Evolutionary conservation across 768 basidiomycete species (phyloP).

Genomic region (Lactarius sanguifluus): DNA sequence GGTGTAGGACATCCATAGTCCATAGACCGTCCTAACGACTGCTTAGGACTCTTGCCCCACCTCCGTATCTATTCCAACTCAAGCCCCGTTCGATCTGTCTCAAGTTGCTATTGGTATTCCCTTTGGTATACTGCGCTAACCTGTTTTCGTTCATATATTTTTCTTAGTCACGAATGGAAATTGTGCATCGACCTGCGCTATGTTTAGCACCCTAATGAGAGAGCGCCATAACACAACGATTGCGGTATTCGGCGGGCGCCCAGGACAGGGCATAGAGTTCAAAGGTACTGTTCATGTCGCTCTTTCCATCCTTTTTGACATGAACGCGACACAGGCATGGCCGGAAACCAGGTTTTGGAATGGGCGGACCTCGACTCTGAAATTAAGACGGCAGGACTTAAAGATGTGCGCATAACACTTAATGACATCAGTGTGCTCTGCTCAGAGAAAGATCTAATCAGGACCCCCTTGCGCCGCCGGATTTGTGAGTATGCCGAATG

Average conservation of each 20-base stretch:
- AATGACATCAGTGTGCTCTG: neutral
- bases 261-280: constrained; percentile 47
- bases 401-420: constrained; percentile 32
- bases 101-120: constrained; percentile 26
- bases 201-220: constrained; percentile 56
- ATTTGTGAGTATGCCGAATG: constrained; percentile 35
- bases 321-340: constrained; percentile 32
- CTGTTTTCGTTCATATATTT: neutral
- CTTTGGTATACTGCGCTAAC: neutral
- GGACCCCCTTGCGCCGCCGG: constrained; percentile 42
- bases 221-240: constrained; percentile 51
- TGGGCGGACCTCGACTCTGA: constrained; percentile 36
- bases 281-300: constrained; percentile 37
- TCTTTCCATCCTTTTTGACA: neutral
- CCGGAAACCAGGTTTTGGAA: constrained; percentile 37
- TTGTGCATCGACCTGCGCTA: constrained; percentile 59
- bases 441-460: constrained; percentile 15
- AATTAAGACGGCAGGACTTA: constrained; percentile 37
- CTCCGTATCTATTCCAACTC: constrained; percentile 12
- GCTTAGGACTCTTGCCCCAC: constrained; percentile 38
- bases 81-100: constrained; percentile 26
- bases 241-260: constrained; percentile 55
- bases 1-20: neutral
- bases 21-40: neutral
- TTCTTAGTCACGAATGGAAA: constrained; percentile 28